Percentiles rank a stretch among this genome's conserved stretches.
Conservation (phyloP, 2,329 filamentous ascomycete species). For the Sclerotinia spermophila region DNA sequence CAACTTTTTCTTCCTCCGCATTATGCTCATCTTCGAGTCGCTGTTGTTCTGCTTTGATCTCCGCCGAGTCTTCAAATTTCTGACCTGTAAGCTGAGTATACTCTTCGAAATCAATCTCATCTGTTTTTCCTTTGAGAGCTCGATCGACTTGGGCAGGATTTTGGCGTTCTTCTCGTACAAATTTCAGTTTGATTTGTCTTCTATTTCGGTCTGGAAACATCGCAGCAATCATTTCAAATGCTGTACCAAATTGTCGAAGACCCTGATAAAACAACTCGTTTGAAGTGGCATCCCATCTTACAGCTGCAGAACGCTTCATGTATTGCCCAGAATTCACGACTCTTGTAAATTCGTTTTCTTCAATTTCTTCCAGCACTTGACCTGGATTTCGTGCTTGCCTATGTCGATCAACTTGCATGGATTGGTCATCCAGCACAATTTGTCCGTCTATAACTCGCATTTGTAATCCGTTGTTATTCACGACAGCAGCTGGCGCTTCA, state of each 20-base stretch:
- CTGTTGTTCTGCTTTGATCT: conserved; percentile 52
- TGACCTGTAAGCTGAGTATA: conserved; percentile 53
- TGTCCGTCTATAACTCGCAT: conserved; percentile 48
- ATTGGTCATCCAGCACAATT: conserved; percentile 67
- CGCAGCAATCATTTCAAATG: conserved; percentile 74
- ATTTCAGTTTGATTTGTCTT: conserved; percentile 76
- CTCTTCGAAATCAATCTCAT: conserved; percentile 57
- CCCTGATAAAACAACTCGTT: conserved; percentile 75
- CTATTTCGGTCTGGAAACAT: conserved; percentile 72
- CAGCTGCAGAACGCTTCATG: conserved; percentile 59
- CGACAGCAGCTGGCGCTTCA: conserved; percentile 8
- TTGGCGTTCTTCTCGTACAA: conserved; percentile 71
- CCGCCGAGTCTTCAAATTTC: conserved; percentile 53
- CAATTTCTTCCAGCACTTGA: conserved; percentile 54
- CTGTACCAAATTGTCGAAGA: conserved; percentile 73
- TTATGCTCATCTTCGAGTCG: conserved; percentile 44
- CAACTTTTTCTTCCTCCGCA: conserved; percentile 45
- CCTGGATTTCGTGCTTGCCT: conserved; percentile 54
- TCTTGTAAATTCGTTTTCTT: conserved; percentile 75
- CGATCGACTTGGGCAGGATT: conserved; percentile 61
- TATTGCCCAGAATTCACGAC: conserved; percentile 67
- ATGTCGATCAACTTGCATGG: conserved; percentile 65
- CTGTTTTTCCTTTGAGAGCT: conserved; percentile 59
- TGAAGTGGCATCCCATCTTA: conserved; percentile 66
- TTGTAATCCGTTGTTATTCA: conserved; percentile 21